Evolutionary conservation across 441 rosid species (phyloP).

Genomic region (Theobroma grandiflorum): DNA sequence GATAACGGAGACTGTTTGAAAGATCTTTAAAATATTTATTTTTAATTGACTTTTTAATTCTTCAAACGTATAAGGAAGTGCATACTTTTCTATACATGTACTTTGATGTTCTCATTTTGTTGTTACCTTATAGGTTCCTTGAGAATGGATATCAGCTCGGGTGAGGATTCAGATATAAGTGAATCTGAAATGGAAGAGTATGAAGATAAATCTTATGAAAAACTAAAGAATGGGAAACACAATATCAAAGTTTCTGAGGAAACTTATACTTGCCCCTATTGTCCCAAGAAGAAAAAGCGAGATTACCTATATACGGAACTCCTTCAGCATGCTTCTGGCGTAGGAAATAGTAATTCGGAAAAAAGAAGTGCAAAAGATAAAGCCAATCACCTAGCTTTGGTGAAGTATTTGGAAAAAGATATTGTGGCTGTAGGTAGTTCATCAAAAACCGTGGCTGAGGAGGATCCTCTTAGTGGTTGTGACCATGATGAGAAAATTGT

Average conservation of each 20-base stretch:
- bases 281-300: constrained; percentile 74
- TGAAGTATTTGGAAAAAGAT: constrained; percentile 76
- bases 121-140: constrained; percentile 14
- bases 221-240: constrained; percentile 69
- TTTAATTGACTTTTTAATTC: not conserved
- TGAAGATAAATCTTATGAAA: constrained; percentile 59
- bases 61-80: constrained; percentile 2
- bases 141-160: constrained; percentile 42
- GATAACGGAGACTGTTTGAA: not conserved
- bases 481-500: constrained; percentile 78
- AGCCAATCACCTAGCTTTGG: constrained; percentile 83
- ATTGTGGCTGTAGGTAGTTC: constrained; percentile 44
- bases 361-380: constrained; percentile 76
- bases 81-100: not conserved
- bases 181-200: constrained; percentile 63
- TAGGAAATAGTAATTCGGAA: constrained; percentile 74
- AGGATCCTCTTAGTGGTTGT: constrained; percentile 42
- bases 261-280: constrained; percentile 78
- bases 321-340: constrained; percentile 95
- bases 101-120: constrained; percentile 9
- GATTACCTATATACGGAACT: constrained; percentile 73
- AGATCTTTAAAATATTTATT: not conserved
- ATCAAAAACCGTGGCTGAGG: constrained; percentile 44
- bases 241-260: constrained; percentile 59
- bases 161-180: constrained; percentile 56